Percentiles rank a stretch among this genome's conserved stretches.
Conservation (phyloP, 495 filamentous ascomycete species). For the Neurospora cerealis region DNA sequence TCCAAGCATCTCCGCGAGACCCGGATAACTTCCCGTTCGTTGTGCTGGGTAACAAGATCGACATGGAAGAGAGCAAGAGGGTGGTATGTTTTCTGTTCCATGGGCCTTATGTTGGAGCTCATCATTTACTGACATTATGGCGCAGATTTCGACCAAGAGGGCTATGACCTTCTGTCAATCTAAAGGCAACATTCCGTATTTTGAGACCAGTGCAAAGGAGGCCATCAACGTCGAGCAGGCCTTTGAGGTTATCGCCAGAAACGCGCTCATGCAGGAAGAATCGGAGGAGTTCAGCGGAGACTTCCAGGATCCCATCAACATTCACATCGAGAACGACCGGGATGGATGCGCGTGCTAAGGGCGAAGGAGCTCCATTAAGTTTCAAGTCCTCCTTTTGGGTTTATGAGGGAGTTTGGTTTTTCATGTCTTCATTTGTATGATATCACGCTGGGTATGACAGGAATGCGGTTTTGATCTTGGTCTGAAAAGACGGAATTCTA, state of each 20-base stretch:
- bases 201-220: constrained; percentile 98
- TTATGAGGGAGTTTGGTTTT: not conserved
- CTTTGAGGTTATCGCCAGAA: constrained; percentile 97
- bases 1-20: constrained; percentile 92
- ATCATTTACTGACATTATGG: constrained; percentile 5
- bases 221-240: constrained; percentile 97
- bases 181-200: constrained; percentile 95
- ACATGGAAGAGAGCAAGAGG: constrained; percentile 95
- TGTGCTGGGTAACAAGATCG: constrained; percentile 97
- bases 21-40: constrained; percentile 98
- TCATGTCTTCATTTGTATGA: constrained; percentile 17
- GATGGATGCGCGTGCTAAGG: constrained; percentile 82
- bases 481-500: constrained; percentile 5
- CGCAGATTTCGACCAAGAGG: constrained; percentile 79
- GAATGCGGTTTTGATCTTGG: constrained; percentile 7
- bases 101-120: not conserved
- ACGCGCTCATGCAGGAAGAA: constrained; percentile 92
- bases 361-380: not conserved
- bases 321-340: constrained; percentile 82
- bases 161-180: constrained; percentile 96
- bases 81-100: constrained; percentile 43
- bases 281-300: constrained; percentile 86
- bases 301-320: constrained; percentile 95
- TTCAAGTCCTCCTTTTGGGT: not conserved
- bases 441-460: constrained; percentile 19